These are phyloP conservation scores for Torulaspora quercuum DNA, from an alignment of 805 yeast species.

Conservation along the genomic window DNA sequence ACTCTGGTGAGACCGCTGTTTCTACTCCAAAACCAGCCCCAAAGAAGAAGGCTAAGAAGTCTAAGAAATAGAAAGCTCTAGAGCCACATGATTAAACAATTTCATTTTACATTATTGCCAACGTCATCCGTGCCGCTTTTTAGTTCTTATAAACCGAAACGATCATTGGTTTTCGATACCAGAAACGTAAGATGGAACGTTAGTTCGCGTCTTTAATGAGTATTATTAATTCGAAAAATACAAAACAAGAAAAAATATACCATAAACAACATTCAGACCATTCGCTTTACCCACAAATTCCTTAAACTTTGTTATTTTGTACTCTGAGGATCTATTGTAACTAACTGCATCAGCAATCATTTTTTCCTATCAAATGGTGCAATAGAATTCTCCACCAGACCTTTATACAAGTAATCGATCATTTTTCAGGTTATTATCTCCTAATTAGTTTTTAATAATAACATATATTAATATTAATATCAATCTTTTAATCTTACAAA, in stretches of 20 bases:
- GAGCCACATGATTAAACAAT: neutral
- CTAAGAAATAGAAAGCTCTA: constrained; percentile 13
- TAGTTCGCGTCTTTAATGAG: constrained; percentile 3
- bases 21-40: constrained; percentile 16
- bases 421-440: constrained; percentile 7
- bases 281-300: constrained; percentile 9
- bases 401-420: constrained; percentile 8
- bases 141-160: constrained; percentile 9
- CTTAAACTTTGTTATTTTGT: constrained; percentile 7
- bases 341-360: constrained; percentile 1
- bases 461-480: neutral
- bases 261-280: constrained; percentile 9
- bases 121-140: constrained; percentile 7
- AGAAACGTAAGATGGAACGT: neutral
- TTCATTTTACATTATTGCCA: constrained; percentile 1
- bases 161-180: constrained; percentile 11
- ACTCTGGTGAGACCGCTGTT: constrained; percentile 43
- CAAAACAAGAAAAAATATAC: constrained; percentile 1
- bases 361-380: neutral
- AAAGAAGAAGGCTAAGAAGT: constrained; percentile 21
- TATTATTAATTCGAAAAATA: neutral
- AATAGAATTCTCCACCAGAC: constrained; percentile 2
- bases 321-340: constrained; percentile 1
- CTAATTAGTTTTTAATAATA: constrained; percentile 6
- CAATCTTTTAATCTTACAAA: too few relatives aligned